Conservation (phyloP, 495 filamentous ascomycete genomes). For the Aspergillus baeticus region DNA sequence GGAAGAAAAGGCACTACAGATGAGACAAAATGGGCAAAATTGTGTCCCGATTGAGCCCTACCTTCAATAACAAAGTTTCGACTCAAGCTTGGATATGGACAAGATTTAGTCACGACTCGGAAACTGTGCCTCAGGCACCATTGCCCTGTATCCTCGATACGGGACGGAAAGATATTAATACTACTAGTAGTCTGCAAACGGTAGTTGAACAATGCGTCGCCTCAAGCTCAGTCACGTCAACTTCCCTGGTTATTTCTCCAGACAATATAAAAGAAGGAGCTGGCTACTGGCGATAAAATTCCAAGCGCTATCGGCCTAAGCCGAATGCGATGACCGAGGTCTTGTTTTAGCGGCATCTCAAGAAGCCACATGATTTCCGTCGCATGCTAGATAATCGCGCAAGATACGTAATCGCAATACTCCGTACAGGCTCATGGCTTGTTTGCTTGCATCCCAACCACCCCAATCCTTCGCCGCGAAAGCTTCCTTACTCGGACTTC, state of each 20-base stretch:
- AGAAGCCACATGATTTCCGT: background rate
- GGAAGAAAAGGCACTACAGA: background rate
- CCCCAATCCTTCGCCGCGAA: background rate
- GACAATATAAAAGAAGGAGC: background rate
- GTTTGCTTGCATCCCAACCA: background rate
- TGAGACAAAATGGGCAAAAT: background rate
- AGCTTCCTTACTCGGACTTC: background rate
- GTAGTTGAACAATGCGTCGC: background rate
- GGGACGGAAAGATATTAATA: constrained; percentile 11
- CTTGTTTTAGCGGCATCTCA: background rate
- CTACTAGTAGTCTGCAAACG: constrained; percentile 5
- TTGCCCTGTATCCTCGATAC: constrained; percentile 1
- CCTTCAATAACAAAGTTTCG: background rate
- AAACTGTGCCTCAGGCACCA: constrained; percentile 7
- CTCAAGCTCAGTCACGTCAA: too few species aligned
- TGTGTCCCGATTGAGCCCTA: background rate
- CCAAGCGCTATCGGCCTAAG: background rate
- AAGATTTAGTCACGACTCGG: constrained; percentile 15
- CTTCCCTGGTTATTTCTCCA: too few species aligned
- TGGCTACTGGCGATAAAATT: background rate
- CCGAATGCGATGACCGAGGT: background rate
- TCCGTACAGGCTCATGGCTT: background rate
- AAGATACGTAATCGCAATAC: background rate
- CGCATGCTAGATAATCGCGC: too few species aligned
- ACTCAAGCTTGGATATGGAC: constrained; percentile 2